Conservation (phyloP, 495 filamentous ascomycete genomes). For the Tetracladium marchalianum region DNA sequence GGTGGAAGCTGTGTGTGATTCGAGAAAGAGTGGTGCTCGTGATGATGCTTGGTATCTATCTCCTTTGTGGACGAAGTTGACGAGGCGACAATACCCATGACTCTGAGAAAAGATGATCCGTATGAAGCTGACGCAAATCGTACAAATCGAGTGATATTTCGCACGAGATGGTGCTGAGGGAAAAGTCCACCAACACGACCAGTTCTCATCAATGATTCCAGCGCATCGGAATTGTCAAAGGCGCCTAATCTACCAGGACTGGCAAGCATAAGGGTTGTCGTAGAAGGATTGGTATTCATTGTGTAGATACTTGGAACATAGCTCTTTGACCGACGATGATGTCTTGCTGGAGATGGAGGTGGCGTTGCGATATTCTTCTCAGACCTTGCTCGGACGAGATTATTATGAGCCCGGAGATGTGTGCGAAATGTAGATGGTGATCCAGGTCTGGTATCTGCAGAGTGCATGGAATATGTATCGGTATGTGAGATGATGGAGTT, state of each 20-base stretch:
- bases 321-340: slow-evolving; percentile 28
- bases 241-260: slow-evolving; percentile 35
- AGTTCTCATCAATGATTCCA: slow-evolving; percentile 44
- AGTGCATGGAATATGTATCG: slow-evolving; percentile 48
- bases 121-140: slow-evolving; percentile 73
- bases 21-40: slow-evolving; percentile 63
- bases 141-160: slow-evolving; percentile 65
- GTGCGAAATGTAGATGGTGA: slow-evolving; percentile 36
- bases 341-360: slow-evolving; percentile 19
- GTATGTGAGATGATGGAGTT: slow-evolving; percentile 50
- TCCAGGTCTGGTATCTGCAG: slow-evolving; percentile 31
- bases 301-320: slow-evolving; percentile 60
- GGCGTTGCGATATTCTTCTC: slow-evolving; percentile 30
- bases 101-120: slow-evolving; percentile 57
- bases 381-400: slow-evolving; percentile 35
- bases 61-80: slow-evolving; percentile 9
- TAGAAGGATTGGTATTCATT: slow-evolving; percentile 51
- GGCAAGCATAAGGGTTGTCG: slow-evolving; percentile 53
- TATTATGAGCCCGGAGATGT: slow-evolving; percentile 39
- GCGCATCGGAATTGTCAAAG: slow-evolving; percentile 44
- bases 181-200: slow-evolving; percentile 55
- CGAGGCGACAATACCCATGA: slow-evolving; percentile 49
- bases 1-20: slow-evolving; percentile 58
- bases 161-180: slow-evolving; percentile 53
- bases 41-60: slow-evolving; percentile 39